These are phyloP conservation scores for Rhynchospora pubera DNA, from an alignment of 176 grass and related monocot species.

Conservation along the genomic window DNA sequence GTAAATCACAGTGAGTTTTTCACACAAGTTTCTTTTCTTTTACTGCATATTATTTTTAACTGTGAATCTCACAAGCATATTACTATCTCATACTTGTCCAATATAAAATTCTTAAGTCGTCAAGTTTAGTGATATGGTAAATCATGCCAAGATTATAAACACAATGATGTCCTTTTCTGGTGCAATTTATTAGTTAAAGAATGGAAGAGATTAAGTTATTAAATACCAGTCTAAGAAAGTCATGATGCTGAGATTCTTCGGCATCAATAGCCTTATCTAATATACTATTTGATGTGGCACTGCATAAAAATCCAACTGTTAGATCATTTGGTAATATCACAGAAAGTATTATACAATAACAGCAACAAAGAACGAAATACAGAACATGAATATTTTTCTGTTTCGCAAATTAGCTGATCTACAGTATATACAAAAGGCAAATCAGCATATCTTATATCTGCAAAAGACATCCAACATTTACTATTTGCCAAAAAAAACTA, in stretches of 20 bases:
- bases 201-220: not conserved
- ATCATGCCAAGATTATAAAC: not conserved
- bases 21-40: not conserved
- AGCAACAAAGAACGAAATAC: not conserved
- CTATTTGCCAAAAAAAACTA: not conserved
- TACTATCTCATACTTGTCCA: not conserved
- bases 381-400: not conserved
- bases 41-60: not conserved
- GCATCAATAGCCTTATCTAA: conserved; percentile 73
- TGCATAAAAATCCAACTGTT: conserved; percentile 29
- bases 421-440: not conserved
- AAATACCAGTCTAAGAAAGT: conserved; percentile 89
- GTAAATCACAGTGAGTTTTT: not conserved
- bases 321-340: not conserved
- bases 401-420: not conserved
- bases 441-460: not conserved
- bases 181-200: not conserved
- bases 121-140: not conserved
- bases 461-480: not conserved
- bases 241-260: conserved; percentile 65
- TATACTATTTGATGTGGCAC: conserved; percentile 69
- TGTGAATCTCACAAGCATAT: not conserved
- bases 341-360: not conserved
- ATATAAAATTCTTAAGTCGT: not conserved
- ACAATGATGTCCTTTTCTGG: not conserved